Conservation (phyloP, 2,329 filamentous ascomycete genomes). For the Arthrinium phaeospermum region DNA sequence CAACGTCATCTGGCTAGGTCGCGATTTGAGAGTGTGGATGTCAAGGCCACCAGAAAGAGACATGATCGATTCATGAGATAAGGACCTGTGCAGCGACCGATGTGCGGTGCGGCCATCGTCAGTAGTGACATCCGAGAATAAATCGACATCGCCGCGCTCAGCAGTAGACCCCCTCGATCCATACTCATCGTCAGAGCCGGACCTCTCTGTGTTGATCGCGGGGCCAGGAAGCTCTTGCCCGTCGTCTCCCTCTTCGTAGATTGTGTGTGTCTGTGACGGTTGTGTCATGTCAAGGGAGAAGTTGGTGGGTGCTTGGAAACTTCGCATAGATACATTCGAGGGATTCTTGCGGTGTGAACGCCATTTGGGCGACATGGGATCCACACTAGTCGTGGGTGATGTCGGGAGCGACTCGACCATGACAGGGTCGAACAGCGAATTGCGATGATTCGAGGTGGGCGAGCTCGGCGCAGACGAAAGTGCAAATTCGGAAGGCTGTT, state of each 20-base stretch:
- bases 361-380: conserved; percentile 69
- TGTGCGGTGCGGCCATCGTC: conserved; percentile 45
- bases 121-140: conserved; percentile 30
- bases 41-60: conserved; percentile 88
- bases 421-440: conserved; percentile 79
- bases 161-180: conserved; percentile 28
- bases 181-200: conserved; percentile 38
- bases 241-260: conserved; percentile 39
- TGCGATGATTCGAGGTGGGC: conserved; percentile 74
- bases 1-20: conserved; percentile 76
- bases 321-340: conserved; percentile 61
- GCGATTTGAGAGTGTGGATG: conserved; percentile 79
- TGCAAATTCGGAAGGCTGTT: conserved; percentile 66
- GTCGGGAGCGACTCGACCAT: conserved; percentile 73
- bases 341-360: conserved; percentile 58
- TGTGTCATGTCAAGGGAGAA: conserved; percentile 31
- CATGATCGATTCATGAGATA: conserved; percentile 88
- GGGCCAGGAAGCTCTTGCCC: conserved; percentile 39
- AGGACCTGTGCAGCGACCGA: conserved; percentile 63
- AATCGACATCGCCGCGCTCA: conserved; percentile 36
- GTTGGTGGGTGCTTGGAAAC: conserved; percentile 45
- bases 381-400: conserved; percentile 80
- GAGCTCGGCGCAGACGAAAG: conserved; percentile 81
- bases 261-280: conserved; percentile 31
- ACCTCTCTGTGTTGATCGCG: conserved; percentile 41